Evolutionary conservation across 2,329 filamentous ascomycete species (phyloP).

Genomic region (Waltergamsia citrina): DNA sequence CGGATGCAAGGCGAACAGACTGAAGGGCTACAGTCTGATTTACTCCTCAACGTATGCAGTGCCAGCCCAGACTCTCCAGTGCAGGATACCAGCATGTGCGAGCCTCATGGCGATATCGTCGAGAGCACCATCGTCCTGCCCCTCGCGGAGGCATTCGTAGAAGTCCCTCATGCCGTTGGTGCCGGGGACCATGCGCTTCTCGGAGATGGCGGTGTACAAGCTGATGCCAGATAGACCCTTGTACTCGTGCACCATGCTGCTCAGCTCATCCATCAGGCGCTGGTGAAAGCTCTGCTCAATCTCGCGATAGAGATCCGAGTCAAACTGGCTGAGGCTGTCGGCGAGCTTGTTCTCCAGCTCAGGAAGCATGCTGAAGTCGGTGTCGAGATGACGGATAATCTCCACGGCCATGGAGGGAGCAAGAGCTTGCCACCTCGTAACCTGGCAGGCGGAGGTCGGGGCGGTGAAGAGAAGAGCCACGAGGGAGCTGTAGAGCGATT

Average conservation of each 20-base stretch:
- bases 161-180: slow-evolving; percentile 20
- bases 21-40: too few species aligned
- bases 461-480: slow-evolving; percentile 46
- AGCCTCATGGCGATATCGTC: slow-evolving; percentile 67
- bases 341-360: slow-evolving; percentile 40
- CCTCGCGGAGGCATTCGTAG: slow-evolving; percentile 26
- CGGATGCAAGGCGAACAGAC: too few species aligned
- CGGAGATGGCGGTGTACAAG: slow-evolving; percentile 46
- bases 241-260: slow-evolving; percentile 40
- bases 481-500: slow-evolving; percentile 41
- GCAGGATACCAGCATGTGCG: slow-evolving; percentile 73
- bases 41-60: slow-evolving; percentile 58
- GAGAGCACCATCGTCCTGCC: slow-evolving; percentile 43
- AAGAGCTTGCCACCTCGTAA: slow-evolving; percentile 41
- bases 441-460: slow-evolving; percentile 27
- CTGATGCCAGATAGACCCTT: slow-evolving; percentile 40
- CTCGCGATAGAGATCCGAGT: slow-evolving; percentile 33
- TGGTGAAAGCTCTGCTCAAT: slow-evolving; percentile 39
- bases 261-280: slow-evolving; percentile 38
- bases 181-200: slow-evolving; percentile 9
- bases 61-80: slow-evolving; percentile 82
- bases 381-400: slow-evolving; percentile 47
- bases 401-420: slow-evolving; percentile 45
- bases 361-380: slow-evolving; percentile 35
- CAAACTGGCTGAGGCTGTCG: slow-evolving; percentile 30